These are phyloP conservation scores for Andrographis paniculata DNA, from an alignment of 305 asterid genomes.

Conservation along the genomic window DNA sequence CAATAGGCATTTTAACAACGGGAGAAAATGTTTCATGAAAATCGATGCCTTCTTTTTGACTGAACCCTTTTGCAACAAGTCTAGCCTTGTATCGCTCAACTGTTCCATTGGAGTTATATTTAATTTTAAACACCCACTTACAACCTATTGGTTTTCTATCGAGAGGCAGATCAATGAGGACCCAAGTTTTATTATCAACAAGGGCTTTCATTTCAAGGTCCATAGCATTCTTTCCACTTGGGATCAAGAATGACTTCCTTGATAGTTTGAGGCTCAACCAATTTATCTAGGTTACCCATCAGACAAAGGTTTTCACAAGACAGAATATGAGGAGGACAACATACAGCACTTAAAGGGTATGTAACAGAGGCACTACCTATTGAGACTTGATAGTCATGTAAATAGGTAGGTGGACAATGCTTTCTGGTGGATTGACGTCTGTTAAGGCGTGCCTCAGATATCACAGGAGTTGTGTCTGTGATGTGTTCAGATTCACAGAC, in stretches of 20 bases:
- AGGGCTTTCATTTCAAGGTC: background rate
- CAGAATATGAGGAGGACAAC: too few species aligned
- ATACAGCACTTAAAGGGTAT: too few species aligned
- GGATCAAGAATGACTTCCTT: background rate
- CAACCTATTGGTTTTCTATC: background rate
- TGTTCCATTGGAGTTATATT: background rate
- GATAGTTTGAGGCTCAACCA: background rate
- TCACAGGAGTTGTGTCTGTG: too few species aligned
- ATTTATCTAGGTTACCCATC: too few species aligned
- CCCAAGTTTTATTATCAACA: background rate
- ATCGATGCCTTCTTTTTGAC: background rate
- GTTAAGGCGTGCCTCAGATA: too few species aligned
- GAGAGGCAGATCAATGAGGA: background rate
- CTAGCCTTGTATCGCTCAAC: background rate
- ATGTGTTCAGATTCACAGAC: too few species aligned
- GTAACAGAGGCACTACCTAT: too few species aligned
- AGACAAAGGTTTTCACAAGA: too few species aligned
- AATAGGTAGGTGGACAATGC: too few species aligned
- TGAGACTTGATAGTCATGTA: too few species aligned
- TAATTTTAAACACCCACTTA: conserved; percentile 2
- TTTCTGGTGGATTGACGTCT: too few species aligned
- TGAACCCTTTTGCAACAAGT: conserved; percentile 1
- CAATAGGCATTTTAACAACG: background rate
- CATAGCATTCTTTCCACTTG: background rate
- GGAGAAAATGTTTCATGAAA: background rate